Evolutionary conservation across 139 green algal genomes (phyloP), one percentile per base, ranked within the genome.

Genomic region (Protoeuglena noctilucae): DNA sequence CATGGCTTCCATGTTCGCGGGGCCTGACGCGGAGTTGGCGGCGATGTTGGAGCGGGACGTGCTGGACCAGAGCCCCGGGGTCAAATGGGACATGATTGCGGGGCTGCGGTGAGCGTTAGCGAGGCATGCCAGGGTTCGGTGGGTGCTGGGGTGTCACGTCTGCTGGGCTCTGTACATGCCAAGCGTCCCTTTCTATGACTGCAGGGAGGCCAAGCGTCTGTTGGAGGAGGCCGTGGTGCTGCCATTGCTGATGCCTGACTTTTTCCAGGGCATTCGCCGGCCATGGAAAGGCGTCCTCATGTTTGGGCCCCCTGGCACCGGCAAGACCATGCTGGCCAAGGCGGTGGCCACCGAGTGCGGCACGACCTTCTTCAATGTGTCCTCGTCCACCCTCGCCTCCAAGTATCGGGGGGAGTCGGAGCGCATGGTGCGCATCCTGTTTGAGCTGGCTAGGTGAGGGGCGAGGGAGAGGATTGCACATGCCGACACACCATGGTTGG

Each of bases 331-430:
- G 78, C 69, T 95, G 30, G 86, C 86, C 27, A 91, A 91, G 67
- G 82, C 74, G 2, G 70, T 78, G 24, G 85, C 85, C 17, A 93
- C 83, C 1, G 85, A 92, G 65, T 87, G 77, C 45, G 64, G 67
- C 28, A 93, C 83, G 48, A 86, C 84, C n/a, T 96, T 96, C 70
- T 95, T 96, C 71, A 94, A 85, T 60, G 79, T 95, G 1, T 90
- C 80, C 2, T 83, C 79, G 1, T 74, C 88, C 25, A 94, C 88
- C 9, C 76, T 96, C 3, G 87, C 80, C 16, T 94, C 83, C 53
- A 96, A 96, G 65, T 96, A 87, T 68, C 70, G 78, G 25, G 70
- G 70, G 24, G 70, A 78, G 67, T 61, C 30, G 34, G 84, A 93
- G 69, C 68, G 78, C 25, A 77, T 93, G 76, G 83, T 89, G 22